phyloP scores from a whole-genome alignment of 2,329 filamentous ascomycete genomes.

The Arachnopeziza araneosa region DNA sequence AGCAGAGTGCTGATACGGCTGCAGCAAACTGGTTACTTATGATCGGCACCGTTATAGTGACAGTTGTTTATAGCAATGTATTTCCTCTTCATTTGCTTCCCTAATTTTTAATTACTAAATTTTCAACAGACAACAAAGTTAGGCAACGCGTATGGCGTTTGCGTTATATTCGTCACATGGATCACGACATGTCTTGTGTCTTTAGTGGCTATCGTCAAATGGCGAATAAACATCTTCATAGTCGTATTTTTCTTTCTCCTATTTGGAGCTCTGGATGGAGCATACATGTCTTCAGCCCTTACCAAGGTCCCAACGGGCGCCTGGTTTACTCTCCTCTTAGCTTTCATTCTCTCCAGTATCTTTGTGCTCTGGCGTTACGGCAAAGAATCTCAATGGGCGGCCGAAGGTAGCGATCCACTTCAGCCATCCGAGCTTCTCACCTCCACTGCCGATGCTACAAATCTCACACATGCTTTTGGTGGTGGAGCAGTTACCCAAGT shows the following conservation, averaged over 20 bases:
- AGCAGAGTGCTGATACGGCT: neutral
- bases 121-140: slow-evolving; percentile 53
- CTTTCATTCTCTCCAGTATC: slow-evolving; percentile 54
- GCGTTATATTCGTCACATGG: slow-evolving; percentile 75
- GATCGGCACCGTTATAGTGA: slow-evolving; percentile 69
- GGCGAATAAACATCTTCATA: slow-evolving; percentile 56
- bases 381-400: slow-evolving; percentile 70
- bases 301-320: slow-evolving; percentile 70
- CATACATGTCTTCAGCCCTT: slow-evolving; percentile 64
- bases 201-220: slow-evolving; percentile 66
- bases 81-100: slow-evolving; percentile 18
- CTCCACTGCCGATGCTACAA: slow-evolving; percentile 31
- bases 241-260: slow-evolving; percentile 57
- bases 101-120: neutral
- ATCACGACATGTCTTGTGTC: slow-evolving; percentile 72
- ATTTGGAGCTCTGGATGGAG: slow-evolving; percentile 61
- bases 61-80: slow-evolving; percentile 66
- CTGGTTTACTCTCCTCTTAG: slow-evolving; percentile 69
- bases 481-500: slow-evolving; percentile 40
- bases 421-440: slow-evolving; percentile 41
- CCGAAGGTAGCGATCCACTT: slow-evolving; percentile 59
- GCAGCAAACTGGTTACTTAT: slow-evolving; percentile 69
- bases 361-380: slow-evolving; percentile 75
- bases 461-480: slow-evolving; percentile 35
- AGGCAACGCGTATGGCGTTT: slow-evolving; percentile 72